Conservation (phyloP, 2,329 filamentous ascomycete species). For the Pseudogymnoascus sp. region DNA sequence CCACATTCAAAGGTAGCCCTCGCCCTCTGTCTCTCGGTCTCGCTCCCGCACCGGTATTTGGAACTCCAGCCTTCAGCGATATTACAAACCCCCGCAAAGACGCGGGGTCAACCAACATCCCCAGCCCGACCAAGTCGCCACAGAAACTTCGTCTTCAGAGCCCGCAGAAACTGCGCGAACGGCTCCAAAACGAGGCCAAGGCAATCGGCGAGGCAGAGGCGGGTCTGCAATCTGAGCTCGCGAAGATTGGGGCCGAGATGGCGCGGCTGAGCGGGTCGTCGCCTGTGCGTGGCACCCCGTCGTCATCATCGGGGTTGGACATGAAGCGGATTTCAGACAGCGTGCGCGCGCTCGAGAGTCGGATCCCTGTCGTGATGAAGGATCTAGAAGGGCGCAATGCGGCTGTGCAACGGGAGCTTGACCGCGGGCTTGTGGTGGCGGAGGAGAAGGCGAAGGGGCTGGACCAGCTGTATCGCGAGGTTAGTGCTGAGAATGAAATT, state of each 20-base stretch:
- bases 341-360: constrained; percentile 61
- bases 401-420: constrained; percentile 60
- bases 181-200: constrained; percentile 72
- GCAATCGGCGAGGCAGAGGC: constrained; percentile 62
- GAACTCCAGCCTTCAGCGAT: neutral
- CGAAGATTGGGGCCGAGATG: constrained; percentile 74
- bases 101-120: neutral
- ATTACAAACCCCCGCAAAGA: neutral
- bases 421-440: constrained; percentile 59
- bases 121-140: constrained; percentile 18
- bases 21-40: neutral
- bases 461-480: constrained; percentile 81
- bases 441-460: constrained; percentile 74
- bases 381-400: constrained; percentile 54
- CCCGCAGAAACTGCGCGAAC: constrained; percentile 70
- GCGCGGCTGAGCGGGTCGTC: constrained; percentile 39
- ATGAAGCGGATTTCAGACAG: constrained; percentile 39
- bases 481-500: constrained; percentile 83
- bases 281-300: constrained; percentile 21
- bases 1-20: constrained; percentile 21
- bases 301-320: constrained; percentile 1
- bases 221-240: constrained; percentile 64
- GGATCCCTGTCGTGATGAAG: constrained; percentile 49
- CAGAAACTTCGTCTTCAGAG: constrained; percentile 57
- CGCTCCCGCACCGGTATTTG: neutral